Conservation (phyloP, 495 filamentous ascomycete genomes). For the Aspergillus ellipticus region DNA sequence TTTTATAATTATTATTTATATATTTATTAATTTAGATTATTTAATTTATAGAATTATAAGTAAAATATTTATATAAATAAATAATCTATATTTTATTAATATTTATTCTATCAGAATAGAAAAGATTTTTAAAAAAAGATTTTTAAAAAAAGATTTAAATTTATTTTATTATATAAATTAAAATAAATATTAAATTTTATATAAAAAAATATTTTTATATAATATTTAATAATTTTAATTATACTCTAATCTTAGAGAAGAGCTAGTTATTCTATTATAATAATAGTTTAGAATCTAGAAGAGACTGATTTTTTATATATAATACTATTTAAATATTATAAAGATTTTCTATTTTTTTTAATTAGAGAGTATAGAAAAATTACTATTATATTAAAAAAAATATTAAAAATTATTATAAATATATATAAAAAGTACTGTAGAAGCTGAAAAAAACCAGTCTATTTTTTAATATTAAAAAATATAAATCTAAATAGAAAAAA, state of each 20-base stretch:
- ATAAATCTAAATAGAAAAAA: conserved; percentile 6
- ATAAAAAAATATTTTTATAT: neutral
- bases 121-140: neutral
- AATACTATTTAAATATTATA: neutral
- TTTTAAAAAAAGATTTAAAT: neutral
- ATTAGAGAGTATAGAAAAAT: too few species aligned
- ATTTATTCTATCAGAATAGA: neutral
- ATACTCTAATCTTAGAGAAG: conserved; percentile 3
- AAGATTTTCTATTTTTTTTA: too few species aligned
- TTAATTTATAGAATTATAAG: too few species aligned
- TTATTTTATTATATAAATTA: neutral
- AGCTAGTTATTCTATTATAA: neutral
- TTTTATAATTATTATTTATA: conserved; percentile 6
- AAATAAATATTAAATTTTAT: conserved; percentile 1
- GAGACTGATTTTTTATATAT: neutral
- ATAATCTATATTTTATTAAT: neutral
- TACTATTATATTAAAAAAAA: neutral
- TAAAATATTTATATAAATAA: conserved; percentile 2
- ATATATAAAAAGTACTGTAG: conserved; percentile 5
- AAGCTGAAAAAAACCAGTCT: neutral
- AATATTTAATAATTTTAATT: conserved; percentile 5
- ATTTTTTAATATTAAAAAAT: conserved; percentile 5
- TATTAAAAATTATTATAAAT: neutral
- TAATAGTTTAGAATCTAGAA: neutral
- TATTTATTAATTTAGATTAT: too few species aligned